phyloP scores from a whole-genome alignment of 169 alveolate genomes.

The Amoebophrya sp. region DNA sequence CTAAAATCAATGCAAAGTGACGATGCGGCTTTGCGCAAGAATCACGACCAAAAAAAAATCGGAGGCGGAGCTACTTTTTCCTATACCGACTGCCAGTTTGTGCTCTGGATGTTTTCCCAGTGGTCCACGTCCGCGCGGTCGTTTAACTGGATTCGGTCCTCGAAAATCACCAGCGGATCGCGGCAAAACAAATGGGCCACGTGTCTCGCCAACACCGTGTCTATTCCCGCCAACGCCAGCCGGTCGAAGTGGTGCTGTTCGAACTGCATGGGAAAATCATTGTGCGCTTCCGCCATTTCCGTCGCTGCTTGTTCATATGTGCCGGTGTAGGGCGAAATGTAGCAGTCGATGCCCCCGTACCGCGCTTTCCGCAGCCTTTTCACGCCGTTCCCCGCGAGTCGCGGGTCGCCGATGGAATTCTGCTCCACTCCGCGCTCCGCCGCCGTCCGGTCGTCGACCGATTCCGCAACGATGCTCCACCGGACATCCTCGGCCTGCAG shows the following conservation, averaged over 20 bases:
- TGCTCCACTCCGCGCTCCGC: conserved; percentile 61
- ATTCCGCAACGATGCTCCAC: conserved; percentile 77
- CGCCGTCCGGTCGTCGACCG: conserved; percentile 85
- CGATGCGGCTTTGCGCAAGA: no score
- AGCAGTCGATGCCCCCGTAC: background rate
- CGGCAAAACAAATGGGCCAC: conserved; percentile 69
- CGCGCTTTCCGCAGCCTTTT: background rate
- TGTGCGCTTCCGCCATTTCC: background rate
- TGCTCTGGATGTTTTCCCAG: conserved; percentile 69
- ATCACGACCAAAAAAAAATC: no score
- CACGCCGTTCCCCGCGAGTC: conserved; percentile 16
- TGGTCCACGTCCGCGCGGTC: conserved; percentile 23
- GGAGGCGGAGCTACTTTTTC: no score
- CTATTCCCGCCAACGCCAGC: conserved; percentile 56
- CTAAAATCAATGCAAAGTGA: no score
- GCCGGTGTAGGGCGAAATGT: background rate
- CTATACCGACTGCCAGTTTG: conserved; percentile 85
- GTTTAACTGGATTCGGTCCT: conserved; percentile 47
- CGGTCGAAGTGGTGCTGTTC: background rate
- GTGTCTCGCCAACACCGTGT: conserved; percentile 75
- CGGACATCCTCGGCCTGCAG: conserved; percentile 76
- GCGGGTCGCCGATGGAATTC: background rate
- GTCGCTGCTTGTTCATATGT: no score
- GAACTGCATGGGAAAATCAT: background rate
- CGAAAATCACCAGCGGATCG: conserved; percentile 82